Base-by-base conservation (phyloP, 768 basidiomycete genomes). In the Candolleomyces eurysporus region DNA sequence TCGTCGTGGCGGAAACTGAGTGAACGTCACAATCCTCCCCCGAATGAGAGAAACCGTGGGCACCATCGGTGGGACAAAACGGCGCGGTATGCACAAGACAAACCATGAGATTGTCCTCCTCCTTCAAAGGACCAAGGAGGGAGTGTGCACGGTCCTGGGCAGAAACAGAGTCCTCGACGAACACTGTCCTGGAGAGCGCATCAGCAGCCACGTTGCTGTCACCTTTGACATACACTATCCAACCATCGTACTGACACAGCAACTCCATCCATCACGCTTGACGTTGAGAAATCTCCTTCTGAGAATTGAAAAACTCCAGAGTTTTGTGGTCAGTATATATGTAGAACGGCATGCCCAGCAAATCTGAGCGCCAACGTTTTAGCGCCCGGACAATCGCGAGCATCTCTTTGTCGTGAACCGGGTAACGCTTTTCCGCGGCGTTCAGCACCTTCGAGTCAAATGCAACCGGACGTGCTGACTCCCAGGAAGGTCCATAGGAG, bases 271-370 rank as follows among this genome's bases (percentile, higher is more conserved):
- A 79, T 0, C 67, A 58, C 0, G 64, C 63, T 50, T 79, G 77
- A 0, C 65, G 57, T 0, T 65, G 59, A 0, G 72, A 76, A 3
- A 81, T 54, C n/a, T 75, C 65, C 2, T 59, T 53, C 59, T 79
- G 77, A 0, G 64, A 59, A 0, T 64, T 8, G 54, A 79, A 73
- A 42, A 67, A 62, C 57, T 77, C 70, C 2, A 77, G 65, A 0
- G 75, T 72, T 0, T 66, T 52, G 60, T 80, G 79, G 53, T 79
- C 76, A 0, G 75, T 77, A 46, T 61, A 72, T 10, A 80, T 67
- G 0, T 32, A 4, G 69, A 70, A 64, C 11, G 21, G 57, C 17
- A 52, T 42, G 7, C 74, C 66, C 0, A 71, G 31, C 0, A 69
- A 56, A 31, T 66, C 63, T 0, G 50, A 53, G 0, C 69, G 19